phyloP scores from a whole-genome alignment of 2,329 filamentous ascomycete genomes.

The Cladorrhinum sp. region DNA sequence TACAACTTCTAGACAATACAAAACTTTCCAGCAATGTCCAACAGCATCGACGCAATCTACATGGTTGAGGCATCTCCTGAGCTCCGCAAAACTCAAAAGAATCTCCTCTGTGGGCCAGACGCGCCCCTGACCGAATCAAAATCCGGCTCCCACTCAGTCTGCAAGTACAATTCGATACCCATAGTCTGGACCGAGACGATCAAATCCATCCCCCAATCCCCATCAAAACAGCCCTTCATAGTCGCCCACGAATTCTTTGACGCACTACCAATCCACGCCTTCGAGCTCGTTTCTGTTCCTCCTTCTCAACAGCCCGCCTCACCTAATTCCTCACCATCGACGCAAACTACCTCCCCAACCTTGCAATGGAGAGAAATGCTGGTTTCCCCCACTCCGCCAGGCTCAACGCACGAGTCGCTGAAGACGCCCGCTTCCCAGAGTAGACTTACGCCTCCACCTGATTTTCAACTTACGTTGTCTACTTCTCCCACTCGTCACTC shows the following conservation, averaged over 20 bases:
- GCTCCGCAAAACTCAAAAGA: slow-evolving; percentile 73
- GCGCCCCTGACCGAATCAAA: slow-evolving; percentile 67
- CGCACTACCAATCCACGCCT: slow-evolving; percentile 91
- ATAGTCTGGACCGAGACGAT: slow-evolving; percentile 90
- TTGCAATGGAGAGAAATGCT: slow-evolving; percentile 80
- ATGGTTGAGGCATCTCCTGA: slow-evolving; percentile 89
- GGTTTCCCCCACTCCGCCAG: slow-evolving; percentile 63
- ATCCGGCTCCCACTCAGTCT: slow-evolving; percentile 68
- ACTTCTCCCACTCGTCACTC: slow-evolving; percentile 76
- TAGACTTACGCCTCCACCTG: slow-evolving; percentile 57
- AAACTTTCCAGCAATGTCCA: slow-evolving; percentile 74
- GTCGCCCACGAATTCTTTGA: slow-evolving; percentile 99
- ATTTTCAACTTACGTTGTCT: slow-evolving; percentile 84
- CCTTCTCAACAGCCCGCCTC: slow-evolving; percentile 34
- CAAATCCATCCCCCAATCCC: slow-evolving; percentile 69
- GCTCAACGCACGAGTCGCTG: slow-evolving; percentile 52
- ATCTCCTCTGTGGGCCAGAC: slow-evolving; percentile 73
- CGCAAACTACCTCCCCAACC: slow-evolving; percentile 34
- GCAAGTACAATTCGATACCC: slow-evolving; percentile 71
- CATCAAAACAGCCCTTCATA: slow-evolving; percentile 80
- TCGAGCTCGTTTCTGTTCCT: slow-evolving; percentile 65
- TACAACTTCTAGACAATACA: slow-evolving; percentile 63
- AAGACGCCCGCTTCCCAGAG: slow-evolving; percentile 51
- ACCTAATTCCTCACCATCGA: slow-evolving; percentile 41
- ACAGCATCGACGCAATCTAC: slow-evolving; percentile 81